Evolutionary conservation across 2,329 filamentous ascomycete species (phyloP).

Genomic region (Penicillium fuscoglaucum): DNA sequence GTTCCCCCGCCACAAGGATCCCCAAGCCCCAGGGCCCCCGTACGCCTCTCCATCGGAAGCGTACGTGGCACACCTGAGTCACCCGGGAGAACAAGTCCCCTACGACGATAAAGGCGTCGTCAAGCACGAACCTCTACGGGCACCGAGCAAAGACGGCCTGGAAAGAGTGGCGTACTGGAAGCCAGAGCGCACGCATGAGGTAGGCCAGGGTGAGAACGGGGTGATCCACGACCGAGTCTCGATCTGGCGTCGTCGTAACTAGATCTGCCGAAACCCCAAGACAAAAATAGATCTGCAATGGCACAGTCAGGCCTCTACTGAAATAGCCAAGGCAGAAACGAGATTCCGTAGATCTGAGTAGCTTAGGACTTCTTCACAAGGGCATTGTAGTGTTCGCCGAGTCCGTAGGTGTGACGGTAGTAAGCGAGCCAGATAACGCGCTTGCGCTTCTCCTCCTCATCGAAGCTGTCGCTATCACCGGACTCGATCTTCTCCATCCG

Average conservation of each 20-base stretch:
- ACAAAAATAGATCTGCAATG: not conserved
- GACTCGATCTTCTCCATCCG: constrained; percentile 72
- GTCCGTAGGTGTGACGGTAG: constrained; percentile 87
- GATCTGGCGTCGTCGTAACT: constrained; percentile 44
- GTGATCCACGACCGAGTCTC: constrained; percentile 46
- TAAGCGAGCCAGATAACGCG: constrained; percentile 87
- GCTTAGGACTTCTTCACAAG: constrained; percentile 54
- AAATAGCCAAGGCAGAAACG: not conserved
- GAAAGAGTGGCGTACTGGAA: constrained; percentile 56
- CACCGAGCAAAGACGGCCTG: constrained; percentile 42
- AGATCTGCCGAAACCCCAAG: constrained; percentile 3
- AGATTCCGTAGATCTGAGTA: not conserved
- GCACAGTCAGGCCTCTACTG: not conserved
- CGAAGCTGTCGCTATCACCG: constrained; percentile 41
- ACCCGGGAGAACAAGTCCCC: constrained; percentile 65
- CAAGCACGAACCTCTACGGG: constrained; percentile 48
- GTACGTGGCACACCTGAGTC: constrained; percentile 69
- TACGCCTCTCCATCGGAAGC: constrained; percentile 68
- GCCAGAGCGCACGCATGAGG: constrained; percentile 57
- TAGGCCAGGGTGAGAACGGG: constrained; percentile 49
- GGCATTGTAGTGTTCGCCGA: constrained; percentile 98
- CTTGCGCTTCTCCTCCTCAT: constrained; percentile 47
- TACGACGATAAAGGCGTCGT: constrained; percentile 60
- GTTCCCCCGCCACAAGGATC: constrained; percentile 72
- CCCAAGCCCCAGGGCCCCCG: constrained; percentile 67